Percentiles rank a stretch among this genome's conserved stretches.
Conservation (phyloP, 2,329 filamentous ascomycete genomes). For the Neopestalotiopsis sp. region DNA sequence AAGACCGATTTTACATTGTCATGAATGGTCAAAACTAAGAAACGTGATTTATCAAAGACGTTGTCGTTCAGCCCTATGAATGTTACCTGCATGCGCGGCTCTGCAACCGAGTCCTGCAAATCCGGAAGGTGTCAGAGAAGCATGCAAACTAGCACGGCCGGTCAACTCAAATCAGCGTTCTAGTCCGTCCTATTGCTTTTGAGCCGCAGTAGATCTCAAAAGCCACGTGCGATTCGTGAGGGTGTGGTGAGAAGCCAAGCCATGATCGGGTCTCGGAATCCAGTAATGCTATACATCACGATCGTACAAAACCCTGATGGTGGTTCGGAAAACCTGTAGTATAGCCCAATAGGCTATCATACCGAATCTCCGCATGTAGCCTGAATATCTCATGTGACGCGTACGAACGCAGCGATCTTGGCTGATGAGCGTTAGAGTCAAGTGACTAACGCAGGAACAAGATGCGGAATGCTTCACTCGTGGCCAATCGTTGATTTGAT, state of each 20-base stretch:
- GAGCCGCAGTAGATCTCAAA: not conserved
- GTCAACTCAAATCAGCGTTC: not conserved
- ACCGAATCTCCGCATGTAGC: not conserved
- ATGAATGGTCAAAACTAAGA: too few relatives aligned
- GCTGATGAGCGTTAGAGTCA: not conserved
- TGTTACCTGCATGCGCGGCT: not conserved
- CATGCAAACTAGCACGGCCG: not conserved
- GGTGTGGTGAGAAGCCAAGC: not conserved
- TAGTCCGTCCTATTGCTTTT: not conserved
- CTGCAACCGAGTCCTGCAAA: not conserved
- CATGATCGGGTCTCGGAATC: not conserved
- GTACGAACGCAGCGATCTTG: not conserved
- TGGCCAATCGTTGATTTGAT: not conserved
- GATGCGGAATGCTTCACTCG: not conserved
- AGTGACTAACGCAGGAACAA: not conserved
- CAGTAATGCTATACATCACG: not conserved
- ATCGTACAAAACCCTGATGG: not conserved
- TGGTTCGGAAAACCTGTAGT: not conserved
- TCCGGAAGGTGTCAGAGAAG: not conserved
- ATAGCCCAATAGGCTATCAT: not conserved
- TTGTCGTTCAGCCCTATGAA: not conserved
- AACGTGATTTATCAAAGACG: not conserved
- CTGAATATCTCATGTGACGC: not conserved
- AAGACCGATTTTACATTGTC: too few relatives aligned
- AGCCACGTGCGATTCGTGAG: not conserved